These are phyloP conservation scores for Bretziella fagacearum DNA, from an alignment of 2,329 filamentous ascomycete species.

Conservation along the genomic window DNA sequence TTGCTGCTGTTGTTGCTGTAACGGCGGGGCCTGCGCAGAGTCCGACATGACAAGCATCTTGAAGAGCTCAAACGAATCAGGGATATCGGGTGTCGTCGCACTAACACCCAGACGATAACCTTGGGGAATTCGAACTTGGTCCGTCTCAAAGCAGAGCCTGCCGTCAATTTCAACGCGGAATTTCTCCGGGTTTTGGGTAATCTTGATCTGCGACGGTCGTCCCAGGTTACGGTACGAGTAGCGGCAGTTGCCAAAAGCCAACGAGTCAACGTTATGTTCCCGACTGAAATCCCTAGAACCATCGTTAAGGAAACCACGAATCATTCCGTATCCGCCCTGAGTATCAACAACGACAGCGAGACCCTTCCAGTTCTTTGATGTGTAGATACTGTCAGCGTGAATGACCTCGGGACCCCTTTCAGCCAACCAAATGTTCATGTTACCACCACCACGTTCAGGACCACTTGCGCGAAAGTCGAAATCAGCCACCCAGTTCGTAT, in stretches of 20 bases:
- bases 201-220: slow-evolving; percentile 59
- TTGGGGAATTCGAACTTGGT: slow-evolving; percentile 58
- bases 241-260: slow-evolving; percentile 86
- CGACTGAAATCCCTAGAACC: slow-evolving; percentile 62
- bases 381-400: slow-evolving; percentile 66
- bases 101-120: slow-evolving; percentile 79
- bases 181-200: slow-evolving; percentile 44
- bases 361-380: slow-evolving; percentile 73
- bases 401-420: slow-evolving; percentile 49
- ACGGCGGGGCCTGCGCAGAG: slow-evolving; percentile 21
- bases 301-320: slow-evolving; percentile 90
- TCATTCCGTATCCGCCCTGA: slow-evolving; percentile 58
- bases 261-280: slow-evolving; percentile 59
- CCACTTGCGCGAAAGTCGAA: slow-evolving; percentile 79
- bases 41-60: slow-evolving; percentile 61
- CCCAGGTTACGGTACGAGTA: slow-evolving; percentile 87
- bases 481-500: slow-evolving; percentile 63
- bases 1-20: slow-evolving; percentile 20
- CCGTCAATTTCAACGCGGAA: slow-evolving; percentile 74
- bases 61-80: slow-evolving; percentile 88
- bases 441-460: slow-evolving; percentile 69
- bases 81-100: slow-evolving; percentile 74
- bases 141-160: slow-evolving; percentile 63
- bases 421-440: slow-evolving; percentile 85
- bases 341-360: slow-evolving; percentile 73